Evolutionary conservation across 305 asterid species (phyloP).

Genomic region (Solanum hybrid): DNA sequence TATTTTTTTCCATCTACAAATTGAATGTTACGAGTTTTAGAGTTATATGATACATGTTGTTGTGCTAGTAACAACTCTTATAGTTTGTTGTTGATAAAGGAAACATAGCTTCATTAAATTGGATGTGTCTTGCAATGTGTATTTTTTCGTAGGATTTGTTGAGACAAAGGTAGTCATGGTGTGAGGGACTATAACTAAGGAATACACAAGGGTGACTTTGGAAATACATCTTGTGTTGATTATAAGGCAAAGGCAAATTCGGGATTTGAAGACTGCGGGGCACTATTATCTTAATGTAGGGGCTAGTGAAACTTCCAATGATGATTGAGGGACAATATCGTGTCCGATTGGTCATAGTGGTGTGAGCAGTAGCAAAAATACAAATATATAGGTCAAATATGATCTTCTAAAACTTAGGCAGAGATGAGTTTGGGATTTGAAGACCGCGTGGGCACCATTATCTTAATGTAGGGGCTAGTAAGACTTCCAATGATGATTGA

Average conservation of each 20-base stretch:
- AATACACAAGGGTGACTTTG: neutral
- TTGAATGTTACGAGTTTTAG: neutral
- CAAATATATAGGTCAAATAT: no score
- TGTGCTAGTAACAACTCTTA: neutral
- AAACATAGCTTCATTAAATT: neutral
- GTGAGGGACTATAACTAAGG: neutral
- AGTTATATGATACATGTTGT: neutral
- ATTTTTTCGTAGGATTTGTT: neutral
- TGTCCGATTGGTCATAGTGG: neutral
- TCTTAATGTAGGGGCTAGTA: neutral
- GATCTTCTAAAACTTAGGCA: no score
- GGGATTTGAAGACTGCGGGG: neutral
- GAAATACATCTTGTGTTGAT: neutral
- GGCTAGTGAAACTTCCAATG: neutral
- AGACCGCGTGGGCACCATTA: neutral
- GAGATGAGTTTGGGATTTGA: no score
- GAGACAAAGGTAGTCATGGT: neutral
- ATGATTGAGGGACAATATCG: neutral
- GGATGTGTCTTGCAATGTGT: neutral
- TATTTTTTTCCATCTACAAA: neutral
- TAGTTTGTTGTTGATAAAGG: neutral
- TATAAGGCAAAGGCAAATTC: neutral
- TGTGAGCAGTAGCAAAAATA: no score
- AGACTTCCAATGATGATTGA: neutral
- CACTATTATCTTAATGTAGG: neutral